A percentile compares a stretch with the other conserved stretches of the same genome.
Conservation (phyloP, 2,329 filamentous ascomycete species). For the Trichoderma asperellum region DNA sequence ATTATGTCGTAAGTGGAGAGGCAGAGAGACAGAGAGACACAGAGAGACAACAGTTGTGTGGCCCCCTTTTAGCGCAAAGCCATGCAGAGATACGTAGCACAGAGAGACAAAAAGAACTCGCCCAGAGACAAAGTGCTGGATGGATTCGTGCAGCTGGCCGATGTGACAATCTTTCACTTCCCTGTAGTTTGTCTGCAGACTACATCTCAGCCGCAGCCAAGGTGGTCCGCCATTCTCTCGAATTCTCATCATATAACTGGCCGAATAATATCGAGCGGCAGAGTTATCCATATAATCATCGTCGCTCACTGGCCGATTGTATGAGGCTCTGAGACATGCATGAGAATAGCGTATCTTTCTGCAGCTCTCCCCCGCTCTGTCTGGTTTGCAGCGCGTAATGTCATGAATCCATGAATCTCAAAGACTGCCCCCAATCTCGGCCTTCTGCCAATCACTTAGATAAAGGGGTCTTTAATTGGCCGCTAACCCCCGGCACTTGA, state of each 20-base stretch:
- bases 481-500: conserved; percentile 24
- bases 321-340: conserved; percentile 27
- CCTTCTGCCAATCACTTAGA: conserved; percentile 15
- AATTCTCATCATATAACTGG: conserved; percentile 14
- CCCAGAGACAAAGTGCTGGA: background rate
- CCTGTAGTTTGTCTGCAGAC: conserved; percentile 1
- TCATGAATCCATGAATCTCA: conserved; percentile 26
- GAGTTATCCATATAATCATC: background rate
- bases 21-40: background rate
- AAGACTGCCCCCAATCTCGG: background rate
- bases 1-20: background rate
- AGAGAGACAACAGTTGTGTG: background rate
- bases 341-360: conserved; percentile 1
- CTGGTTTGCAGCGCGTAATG: background rate
- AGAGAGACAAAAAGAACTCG: background rate
- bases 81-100: background rate
- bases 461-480: conserved; percentile 24
- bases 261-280: conserved; percentile 6
- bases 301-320: conserved; percentile 17
- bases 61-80: background rate
- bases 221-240: conserved; percentile 1
- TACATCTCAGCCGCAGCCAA: conserved; percentile 17
- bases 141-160: conserved; percentile 13
- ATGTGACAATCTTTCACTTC: background rate
- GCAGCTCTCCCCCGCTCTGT: conserved; percentile 17